phyloP scores from a whole-genome alignment of 179 eudicot genomes.

The Beta macrorhiza region DNA sequence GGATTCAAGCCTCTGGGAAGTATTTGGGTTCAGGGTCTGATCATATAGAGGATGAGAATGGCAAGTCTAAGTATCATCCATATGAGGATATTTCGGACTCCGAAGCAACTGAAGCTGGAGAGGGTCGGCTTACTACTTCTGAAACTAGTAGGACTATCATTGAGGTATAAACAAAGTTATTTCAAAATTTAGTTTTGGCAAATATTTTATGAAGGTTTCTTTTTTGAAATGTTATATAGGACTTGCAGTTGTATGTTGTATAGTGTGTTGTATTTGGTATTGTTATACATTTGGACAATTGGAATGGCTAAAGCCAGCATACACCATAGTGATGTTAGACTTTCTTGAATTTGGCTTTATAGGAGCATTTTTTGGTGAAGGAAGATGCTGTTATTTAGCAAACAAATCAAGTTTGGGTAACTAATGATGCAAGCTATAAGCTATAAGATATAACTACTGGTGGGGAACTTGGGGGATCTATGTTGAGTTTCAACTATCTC shows the following conservation, averaged over 20 bases:
- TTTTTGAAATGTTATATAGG: not conserved
- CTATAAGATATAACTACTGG: too few relatives aligned
- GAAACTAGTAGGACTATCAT: slow-evolving; percentile 78
- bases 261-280: not conserved
- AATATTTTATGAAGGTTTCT: not conserved
- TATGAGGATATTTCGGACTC: slow-evolving; percentile 71
- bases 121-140: slow-evolving; percentile 59
- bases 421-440: not conserved
- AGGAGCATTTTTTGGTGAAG: not conserved
- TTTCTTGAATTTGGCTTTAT: too few relatives aligned
- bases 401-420: not conserved
- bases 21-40: slow-evolving; percentile 48
- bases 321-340: not conserved
- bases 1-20: slow-evolving; percentile 58
- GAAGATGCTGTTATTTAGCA: not conserved
- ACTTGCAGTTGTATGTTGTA: too few relatives aligned
- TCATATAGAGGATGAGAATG: slow-evolving; percentile 47
- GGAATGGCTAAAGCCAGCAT: not conserved
- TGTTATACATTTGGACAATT: not conserved
- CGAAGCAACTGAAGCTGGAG: slow-evolving; percentile 45
- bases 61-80: slow-evolving; percentile 71
- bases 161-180: slow-evolving; percentile 48
- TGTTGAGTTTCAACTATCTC: not conserved
- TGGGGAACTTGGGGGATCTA: not conserved
- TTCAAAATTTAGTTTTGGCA: not conserved